Evolutionary conservation across 257 asterid species (phyloP).

Genomic region (Cruciata laevipes): DNA sequence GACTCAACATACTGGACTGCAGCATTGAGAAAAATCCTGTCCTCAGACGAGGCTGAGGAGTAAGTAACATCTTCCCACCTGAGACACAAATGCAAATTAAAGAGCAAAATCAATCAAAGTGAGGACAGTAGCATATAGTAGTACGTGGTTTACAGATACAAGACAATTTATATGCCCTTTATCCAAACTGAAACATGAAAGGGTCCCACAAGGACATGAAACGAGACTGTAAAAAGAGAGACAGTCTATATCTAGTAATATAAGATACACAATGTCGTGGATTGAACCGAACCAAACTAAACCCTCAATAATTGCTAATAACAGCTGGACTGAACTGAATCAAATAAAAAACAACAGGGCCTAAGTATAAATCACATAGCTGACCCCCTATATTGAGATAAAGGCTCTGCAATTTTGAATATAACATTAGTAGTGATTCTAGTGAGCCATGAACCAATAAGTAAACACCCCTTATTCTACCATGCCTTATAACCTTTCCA

Average conservation of each 20-base stretch:
- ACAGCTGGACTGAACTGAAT: background rate
- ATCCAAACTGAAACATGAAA: background rate
- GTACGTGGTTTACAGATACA: background rate
- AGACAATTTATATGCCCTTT: background rate
- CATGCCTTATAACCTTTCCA: background rate
- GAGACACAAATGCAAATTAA: slow-evolving; percentile 5
- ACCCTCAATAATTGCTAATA: background rate
- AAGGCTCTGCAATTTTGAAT: background rate
- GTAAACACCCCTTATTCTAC: background rate
- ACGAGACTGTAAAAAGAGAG: no score
- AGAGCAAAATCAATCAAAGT: background rate
- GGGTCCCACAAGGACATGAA: background rate
- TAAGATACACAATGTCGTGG: background rate
- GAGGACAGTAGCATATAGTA: background rate
- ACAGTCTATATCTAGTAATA: background rate
- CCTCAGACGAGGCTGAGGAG: slow-evolving; percentile 95
- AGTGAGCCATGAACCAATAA: background rate
- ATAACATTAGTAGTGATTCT: background rate
- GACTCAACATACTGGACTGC: slow-evolving; percentile 46
- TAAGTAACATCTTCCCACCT: slow-evolving; percentile 75
- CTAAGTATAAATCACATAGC: background rate
- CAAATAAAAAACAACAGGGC: background rate
- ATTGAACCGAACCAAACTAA: background rate
- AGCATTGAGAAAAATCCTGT: slow-evolving; percentile 86
- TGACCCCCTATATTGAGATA: background rate